Base-by-base conservation (phyloP, 257 asterid species). In the Solanum bulbocastanum region DNA sequence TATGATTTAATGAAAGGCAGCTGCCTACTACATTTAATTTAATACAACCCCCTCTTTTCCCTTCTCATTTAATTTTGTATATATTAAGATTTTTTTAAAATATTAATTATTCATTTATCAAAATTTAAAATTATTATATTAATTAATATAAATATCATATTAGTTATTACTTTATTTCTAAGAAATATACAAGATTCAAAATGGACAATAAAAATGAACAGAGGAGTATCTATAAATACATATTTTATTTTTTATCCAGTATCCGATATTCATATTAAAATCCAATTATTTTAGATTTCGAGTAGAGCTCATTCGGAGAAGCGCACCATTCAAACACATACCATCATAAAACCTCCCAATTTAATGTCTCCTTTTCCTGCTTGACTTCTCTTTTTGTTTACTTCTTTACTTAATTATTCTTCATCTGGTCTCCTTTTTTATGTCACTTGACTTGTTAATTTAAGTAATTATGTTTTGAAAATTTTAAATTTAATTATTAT, bases 1-100 rank as follows among this genome's bases (percentile, higher is more conserved):
- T 87, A 68, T 39, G 76, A 91, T 56, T 92, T 90, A 91, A 89
- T 92, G 92, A 85, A 84, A 90, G 89, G 91, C 90, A 93, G 91
- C 90, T 76, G 88, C 78, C 90, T 74, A 42, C 83, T 81, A 81
- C 68, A 81, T 81, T 81, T 78, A 39, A 39, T 40, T 37, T n/a
- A 76, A 75, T 88, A 82, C 49, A 83, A 69, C 35, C 12, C 22
- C 76, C 52, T 12, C 78, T 66, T 49, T 13, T 23, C 16, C 83
- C 8, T 16, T 14, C 83, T 22, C 85, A 78, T 18, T 52, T 18
- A 52, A 16, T 52, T 52, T 52, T 10, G 10, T 52, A 52, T 52
- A 52, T 52, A 52, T 52, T 16, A 52, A 52, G 62, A 52, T 52
- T 52, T 49, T 52, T 49, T 8, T 16, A 5, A 2, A 5, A 56